A percentile compares a stretch with the other conserved stretches of the same genome.
Evolutionary conservation across 1,284 basidiomycete genomes (phyloP).

Genomic region (Malassezia slooffiae): DNA sequence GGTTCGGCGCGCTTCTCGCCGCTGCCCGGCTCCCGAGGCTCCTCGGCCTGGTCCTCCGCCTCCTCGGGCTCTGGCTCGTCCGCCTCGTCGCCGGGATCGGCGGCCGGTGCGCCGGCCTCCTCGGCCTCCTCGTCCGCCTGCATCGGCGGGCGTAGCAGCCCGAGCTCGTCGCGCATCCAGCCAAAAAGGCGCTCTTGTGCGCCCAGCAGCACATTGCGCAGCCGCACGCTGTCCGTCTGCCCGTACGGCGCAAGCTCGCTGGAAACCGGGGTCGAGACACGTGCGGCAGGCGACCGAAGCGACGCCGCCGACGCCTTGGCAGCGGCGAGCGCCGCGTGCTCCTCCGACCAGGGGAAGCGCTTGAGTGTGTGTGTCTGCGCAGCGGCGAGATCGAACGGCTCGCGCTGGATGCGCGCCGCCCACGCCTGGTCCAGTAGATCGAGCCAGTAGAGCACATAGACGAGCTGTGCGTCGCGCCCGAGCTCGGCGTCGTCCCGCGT

Average conservation of each 20-base stretch:
- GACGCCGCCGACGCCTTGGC: neutral
- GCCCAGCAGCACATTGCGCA: conserved; percentile 31
- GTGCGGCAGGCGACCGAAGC: neutral
- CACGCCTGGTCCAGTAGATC: conserved; percentile 36
- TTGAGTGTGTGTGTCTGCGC: no score
- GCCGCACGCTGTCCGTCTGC: conserved; percentile 28
- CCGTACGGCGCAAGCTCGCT: conserved; percentile 13
- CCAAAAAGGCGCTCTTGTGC: conserved; percentile 33
- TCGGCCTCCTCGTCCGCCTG: neutral
- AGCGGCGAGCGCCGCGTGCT: no score
- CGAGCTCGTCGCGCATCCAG: conserved; percentile 33
- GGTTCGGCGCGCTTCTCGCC: neutral
- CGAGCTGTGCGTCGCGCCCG: conserved; percentile 18
- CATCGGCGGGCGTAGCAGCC: conserved; percentile 24
- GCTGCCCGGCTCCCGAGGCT: no score
- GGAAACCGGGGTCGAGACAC: neutral
- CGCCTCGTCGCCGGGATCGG: no score
- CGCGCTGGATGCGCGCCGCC: conserved; percentile 26
- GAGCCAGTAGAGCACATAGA: conserved; percentile 19
- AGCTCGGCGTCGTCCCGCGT: neutral
- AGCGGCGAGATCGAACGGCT: conserved; percentile 16
- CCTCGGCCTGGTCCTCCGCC: neutral
- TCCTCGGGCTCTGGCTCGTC: neutral
- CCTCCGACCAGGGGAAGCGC: no score
- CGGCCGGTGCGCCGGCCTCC: neutral